Evolutionary conservation across 768 basidiomycete species (phyloP).

Genomic region (Rubroboletus satanas): DNA sequence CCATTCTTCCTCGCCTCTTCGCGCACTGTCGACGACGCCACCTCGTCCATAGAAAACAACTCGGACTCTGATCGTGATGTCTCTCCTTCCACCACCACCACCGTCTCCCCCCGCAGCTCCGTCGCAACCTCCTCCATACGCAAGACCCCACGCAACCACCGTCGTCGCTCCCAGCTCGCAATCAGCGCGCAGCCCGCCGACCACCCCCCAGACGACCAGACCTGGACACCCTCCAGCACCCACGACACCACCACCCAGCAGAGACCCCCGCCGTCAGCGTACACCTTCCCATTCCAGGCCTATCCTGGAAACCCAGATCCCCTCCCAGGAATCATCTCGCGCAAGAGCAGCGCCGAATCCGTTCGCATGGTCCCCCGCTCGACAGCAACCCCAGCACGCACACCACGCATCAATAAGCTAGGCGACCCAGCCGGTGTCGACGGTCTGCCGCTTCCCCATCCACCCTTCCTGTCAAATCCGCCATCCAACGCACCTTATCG

Average conservation of each 20-base stretch:
- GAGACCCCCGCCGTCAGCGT: conserved; percentile 41
- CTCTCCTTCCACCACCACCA: conserved; percentile 16
- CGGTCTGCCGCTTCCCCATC: conserved; percentile 40
- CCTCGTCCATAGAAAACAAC: conserved; percentile 23
- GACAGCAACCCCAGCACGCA: conserved; percentile 17
- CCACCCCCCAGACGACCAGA: conserved; percentile 10
- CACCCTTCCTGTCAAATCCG: conserved; percentile 40
- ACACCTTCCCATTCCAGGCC: conserved; percentile 51
- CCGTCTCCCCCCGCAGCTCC: conserved; percentile 16
- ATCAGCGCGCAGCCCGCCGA: conserved; percentile 17
- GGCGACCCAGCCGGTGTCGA: conserved; percentile 12
- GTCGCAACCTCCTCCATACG: conserved; percentile 7
- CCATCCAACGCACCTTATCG: conserved; percentile 40
- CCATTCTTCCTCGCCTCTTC: conserved; percentile 35
- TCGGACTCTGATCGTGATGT: conserved; percentile 31
- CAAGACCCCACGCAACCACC: conserved; percentile 22
- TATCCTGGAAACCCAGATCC: conserved; percentile 68
- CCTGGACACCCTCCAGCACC: conserved; percentile 13
- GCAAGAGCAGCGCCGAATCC: conserved; percentile 42
- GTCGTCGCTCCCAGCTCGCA: conserved; percentile 26
- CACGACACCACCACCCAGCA: conserved; percentile 6
- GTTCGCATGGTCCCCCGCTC: conserved; percentile 28
- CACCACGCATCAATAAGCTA: conserved; percentile 18
- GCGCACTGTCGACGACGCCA: conserved; percentile 19
- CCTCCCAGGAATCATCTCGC: conserved; percentile 41